Conservation (phyloP, 768 basidiomycete genomes). For the Trametes gibbosa region DNA sequence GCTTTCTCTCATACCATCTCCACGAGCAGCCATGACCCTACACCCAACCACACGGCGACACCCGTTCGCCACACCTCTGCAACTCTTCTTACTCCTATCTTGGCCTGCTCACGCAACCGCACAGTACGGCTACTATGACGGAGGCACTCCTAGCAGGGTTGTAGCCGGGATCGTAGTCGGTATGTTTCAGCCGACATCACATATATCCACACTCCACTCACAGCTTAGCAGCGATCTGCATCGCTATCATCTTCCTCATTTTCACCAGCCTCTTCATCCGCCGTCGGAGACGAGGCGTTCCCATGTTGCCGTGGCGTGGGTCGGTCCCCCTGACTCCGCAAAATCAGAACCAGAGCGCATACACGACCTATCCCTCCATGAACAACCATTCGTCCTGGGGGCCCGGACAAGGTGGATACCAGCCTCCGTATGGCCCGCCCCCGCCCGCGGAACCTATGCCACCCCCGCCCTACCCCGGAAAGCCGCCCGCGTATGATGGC, state of each 20-base stretch:
- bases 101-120: constrained; percentile 2
- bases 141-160: constrained; percentile 4
- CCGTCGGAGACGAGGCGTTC: constrained; percentile 9
- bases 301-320: constrained; percentile 3
- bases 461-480: constrained; percentile 11
- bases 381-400: neutral
- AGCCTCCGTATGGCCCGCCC: constrained; percentile 6
- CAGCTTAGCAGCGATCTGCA: neutral
- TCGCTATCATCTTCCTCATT: constrained; percentile 10
- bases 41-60: neutral
- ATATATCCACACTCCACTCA: neutral
- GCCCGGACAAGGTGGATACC: neutral
- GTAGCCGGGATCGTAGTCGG: constrained; percentile 15
- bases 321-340: neutral
- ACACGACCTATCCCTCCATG: neutral
- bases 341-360: constrained; percentile 8
- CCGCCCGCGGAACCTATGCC: constrained; percentile 2
- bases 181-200: neutral
- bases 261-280: constrained; percentile 7
- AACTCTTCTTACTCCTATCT: neutral
- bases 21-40: neutral
- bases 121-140: constrained; percentile 3
- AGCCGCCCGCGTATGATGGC: constrained; percentile 4
- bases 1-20: neutral
- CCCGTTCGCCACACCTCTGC: neutral